phyloP scores from a whole-genome alignment of 331 rosid genomes.

The Acacia concinna region DNA sequence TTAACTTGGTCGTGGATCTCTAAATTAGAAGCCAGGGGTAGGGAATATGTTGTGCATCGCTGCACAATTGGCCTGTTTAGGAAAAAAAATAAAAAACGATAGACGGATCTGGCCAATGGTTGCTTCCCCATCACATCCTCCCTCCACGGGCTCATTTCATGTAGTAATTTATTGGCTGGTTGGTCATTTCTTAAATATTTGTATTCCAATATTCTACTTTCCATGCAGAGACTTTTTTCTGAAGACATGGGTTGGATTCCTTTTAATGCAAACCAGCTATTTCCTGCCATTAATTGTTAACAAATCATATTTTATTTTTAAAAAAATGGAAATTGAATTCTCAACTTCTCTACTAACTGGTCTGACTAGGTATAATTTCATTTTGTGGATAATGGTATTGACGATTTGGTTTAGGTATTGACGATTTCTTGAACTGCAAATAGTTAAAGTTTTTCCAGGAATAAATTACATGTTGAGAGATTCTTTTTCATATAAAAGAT shows the following conservation, averaged over 20 bases:
- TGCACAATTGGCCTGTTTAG: neutral
- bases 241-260: neutral
- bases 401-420: neutral
- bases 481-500: neutral
- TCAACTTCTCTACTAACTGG: neutral
- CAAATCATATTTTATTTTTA: neutral
- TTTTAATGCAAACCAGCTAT: neutral
- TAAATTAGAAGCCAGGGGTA: neutral
- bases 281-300: neutral
- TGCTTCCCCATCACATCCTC: neutral
- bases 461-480: neutral
- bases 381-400: neutral
- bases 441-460: neutral
- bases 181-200: slow-evolving; percentile 2
- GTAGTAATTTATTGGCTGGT: slow-evolving; percentile 5
- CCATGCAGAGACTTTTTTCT: neutral
- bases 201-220: neutral
- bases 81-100: neutral
- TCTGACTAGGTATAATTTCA: neutral
- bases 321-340: neutral
- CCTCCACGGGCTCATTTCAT: slow-evolving; percentile 25
- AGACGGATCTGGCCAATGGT: neutral
- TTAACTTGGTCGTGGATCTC: neutral
- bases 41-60: slow-evolving; percentile 18
- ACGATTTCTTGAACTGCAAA: neutral